These are phyloP conservation scores for Coniochaeta sp. DNA, from an alignment of 2,329 filamentous ascomycete species.

Conservation along the genomic window DNA sequence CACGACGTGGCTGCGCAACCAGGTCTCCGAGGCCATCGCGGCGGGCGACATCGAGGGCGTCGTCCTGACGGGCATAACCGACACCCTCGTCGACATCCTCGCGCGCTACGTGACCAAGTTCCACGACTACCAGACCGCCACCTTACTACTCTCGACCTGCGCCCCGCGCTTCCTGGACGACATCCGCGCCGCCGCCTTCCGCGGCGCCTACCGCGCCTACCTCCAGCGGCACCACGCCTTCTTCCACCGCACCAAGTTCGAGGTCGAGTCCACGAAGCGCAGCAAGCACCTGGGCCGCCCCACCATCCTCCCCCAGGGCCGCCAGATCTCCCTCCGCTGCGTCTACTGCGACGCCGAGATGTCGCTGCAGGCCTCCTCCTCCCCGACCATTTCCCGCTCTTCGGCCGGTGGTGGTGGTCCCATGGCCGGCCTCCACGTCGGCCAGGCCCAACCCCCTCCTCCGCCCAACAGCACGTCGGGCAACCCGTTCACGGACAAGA, in stretches of 20 bases:
- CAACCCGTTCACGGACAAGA: constrained; percentile 52
- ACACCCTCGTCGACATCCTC: constrained; percentile 66
- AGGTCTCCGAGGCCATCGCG: constrained; percentile 52
- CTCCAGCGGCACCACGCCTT: constrained; percentile 68
- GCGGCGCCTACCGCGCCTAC: constrained; percentile 62
- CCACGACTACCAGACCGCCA: constrained; percentile 72
- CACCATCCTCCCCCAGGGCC: constrained; percentile 56
- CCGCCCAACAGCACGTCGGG: constrained; percentile 19
- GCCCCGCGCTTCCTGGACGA: constrained; percentile 73
- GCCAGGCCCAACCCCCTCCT: constrained; percentile 8
- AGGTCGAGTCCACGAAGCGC: constrained; percentile 66
- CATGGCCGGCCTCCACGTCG: constrained; percentile 18
- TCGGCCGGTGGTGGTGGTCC: constrained; percentile 2
- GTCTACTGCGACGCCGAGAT: constrained; percentile 65
- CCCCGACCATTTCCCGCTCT: constrained; percentile 12
- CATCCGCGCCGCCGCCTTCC: constrained; percentile 67
- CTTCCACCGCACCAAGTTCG: constrained; percentile 69
- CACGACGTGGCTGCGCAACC: constrained; percentile 60
- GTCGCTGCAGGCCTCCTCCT: constrained; percentile 35
- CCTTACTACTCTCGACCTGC: constrained; percentile 66
- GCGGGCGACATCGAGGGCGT: constrained; percentile 72
- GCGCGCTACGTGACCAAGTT: constrained; percentile 70
- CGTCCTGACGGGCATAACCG: constrained; percentile 69
- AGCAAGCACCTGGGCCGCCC: constrained; percentile 58
- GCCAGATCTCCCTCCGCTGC: constrained; percentile 70